Base-by-base conservation (phyloP, 106 monocot genomes). In the Narthecium ossifragum region DNA sequence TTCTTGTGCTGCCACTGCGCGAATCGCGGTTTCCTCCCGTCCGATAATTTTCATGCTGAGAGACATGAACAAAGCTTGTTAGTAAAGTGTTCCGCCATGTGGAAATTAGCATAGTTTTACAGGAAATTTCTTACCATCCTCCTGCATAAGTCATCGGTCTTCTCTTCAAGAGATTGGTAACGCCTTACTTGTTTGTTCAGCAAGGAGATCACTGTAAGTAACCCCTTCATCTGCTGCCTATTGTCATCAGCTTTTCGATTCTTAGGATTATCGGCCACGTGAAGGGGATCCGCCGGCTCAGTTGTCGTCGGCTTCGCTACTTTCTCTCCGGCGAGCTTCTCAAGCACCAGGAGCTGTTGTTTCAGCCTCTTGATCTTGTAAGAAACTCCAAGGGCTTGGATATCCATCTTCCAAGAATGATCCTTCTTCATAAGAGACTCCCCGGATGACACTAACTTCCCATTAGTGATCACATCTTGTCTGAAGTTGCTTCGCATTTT, bases 311-410 rank as follows among this genome's bases (percentile, higher is more conserved):
- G 37, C 14, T 66, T 55, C 23, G 14, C 34, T 15, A 45, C 60
- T 52, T 71, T 70, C 37, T 26, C 25, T 46, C 31, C 75, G 8
- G 67, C 53, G 67, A 90, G 55, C 36, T 96, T 86, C 38, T 90
- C 86, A 0, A 86, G 77, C 33, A 81, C 70, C 7, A 71, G 30
- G 10, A 96, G 64, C 59, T 96, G 90, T 30, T 96, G 94, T 28
- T 76, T 83, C 65, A 90, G 65, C 67, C 94, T 78, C 63, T 78
- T 83, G 70, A 90, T 96, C 71, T 90, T 96, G 70, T 83, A 88
- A 29, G 83, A 79, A 21, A 88, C 70, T 31, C 83, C 83, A 0
- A 88, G 76, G 45, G 83, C 85, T 45, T 90, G 86, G 34, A 96
- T 80, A 30, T 96, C 90, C 70, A 75, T 78, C 70, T 81, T 90